Base-by-base conservation (phyloP, 2,329 filamentous ascomycete genomes). In the Botryosphaeria dothidea region DNA sequence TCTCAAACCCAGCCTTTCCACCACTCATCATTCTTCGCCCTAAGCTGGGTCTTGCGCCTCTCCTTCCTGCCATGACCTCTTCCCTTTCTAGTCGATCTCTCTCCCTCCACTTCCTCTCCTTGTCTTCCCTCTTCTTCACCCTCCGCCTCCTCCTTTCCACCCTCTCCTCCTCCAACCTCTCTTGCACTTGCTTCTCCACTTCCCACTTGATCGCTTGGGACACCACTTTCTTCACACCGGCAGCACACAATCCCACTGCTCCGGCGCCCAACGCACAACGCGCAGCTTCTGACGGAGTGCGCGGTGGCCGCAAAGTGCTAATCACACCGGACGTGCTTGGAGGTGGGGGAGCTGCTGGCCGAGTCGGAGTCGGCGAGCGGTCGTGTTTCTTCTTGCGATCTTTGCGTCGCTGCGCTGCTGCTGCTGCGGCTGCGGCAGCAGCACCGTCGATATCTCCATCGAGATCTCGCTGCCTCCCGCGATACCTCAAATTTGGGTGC, bases 121-220 rank as follows among this genome's bases (percentile, higher is more conserved):
- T 43, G 36, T 45, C 38, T 36, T 58, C 54, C 54, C 36, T 58
- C 54, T 45, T 58, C 36, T 36, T 45, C 25, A 23, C 54, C 38
- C 38, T 43, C 25, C 38, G 23, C 25, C 54, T 29, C 7, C 25
- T 27, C 9, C 54, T 58, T 25, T 58, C 54, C 36, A 58, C 31
- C 17, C 17, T 27, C 54, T 58, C 54, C 38, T 58, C 54, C 23
- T 17, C 21, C 36, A 58, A 21, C 23, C 54, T 43, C 15, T 58
- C 54, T 25, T 58, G 31, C 23, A 58, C 54, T 36, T 45, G 36
- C 25, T 45, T 58, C 23, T 58, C 54, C 17, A 58, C 54, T 25
- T 58, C 54, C 54, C 36, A 43, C 25, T 43, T 58, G 17, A 58
- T 45, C 21, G 31, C 54, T 15, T 58, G 31, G 8, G 21, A 21